phyloP scores from a whole-genome alignment of 2,329 filamentous ascomycete genomes.

The Aspergillus novoparasiticus region DNA sequence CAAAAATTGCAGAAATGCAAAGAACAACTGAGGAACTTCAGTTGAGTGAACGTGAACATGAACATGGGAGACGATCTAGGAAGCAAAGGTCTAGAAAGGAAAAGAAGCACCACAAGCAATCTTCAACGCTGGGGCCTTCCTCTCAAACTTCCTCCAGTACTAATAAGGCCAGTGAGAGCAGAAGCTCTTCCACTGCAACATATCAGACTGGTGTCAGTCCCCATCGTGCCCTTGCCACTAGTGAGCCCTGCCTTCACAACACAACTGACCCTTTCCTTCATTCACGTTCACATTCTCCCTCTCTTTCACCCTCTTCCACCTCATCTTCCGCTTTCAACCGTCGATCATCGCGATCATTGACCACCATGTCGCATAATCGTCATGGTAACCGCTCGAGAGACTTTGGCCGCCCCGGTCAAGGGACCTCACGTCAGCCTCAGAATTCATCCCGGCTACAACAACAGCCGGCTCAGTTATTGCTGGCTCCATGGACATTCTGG shows the following conservation, averaged over 20 bases:
- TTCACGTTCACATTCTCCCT: not conserved
- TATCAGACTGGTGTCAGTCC: not conserved
- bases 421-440: not conserved
- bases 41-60: not conserved
- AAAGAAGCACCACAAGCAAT: not conserved
- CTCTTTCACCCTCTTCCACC: not conserved
- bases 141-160: not conserved
- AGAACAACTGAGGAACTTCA: not conserved
- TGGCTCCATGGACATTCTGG: constrained; percentile 42
- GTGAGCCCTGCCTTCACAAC: not conserved
- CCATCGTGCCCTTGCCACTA: not conserved
- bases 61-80: too few relatives aligned
- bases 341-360: not conserved
- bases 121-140: not conserved
- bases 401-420: not conserved
- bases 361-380: not conserved
- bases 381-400: not conserved
- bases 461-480: constrained; percentile 12
- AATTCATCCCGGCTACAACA: constrained; percentile 4
- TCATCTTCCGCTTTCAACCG: constrained; percentile 1
- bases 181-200: not conserved
- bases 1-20: not conserved
- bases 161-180: not conserved
- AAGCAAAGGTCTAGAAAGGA: not conserved
- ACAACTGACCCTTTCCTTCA: not conserved